Conservation (phyloP, 495 filamentous ascomycete genomes). For the Zalerion maritima region DNA sequence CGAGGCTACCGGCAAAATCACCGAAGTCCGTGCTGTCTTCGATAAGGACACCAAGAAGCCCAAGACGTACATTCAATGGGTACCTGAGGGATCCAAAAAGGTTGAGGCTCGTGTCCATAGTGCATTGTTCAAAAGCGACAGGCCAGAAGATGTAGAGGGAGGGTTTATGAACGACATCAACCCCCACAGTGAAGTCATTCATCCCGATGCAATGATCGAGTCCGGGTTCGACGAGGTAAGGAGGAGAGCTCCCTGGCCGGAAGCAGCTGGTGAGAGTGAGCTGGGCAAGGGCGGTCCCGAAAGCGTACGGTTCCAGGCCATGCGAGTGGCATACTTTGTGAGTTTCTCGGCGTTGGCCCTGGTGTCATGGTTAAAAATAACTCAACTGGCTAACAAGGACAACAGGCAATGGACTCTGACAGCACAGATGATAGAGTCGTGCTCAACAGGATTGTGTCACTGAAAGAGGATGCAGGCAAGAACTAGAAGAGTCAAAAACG, state of each 20-base stretch:
- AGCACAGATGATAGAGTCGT: slow-evolving; percentile 62
- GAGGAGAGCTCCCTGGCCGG: slow-evolving; percentile 67
- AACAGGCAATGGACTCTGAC: slow-evolving; percentile 56
- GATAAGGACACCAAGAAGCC: slow-evolving; percentile 64
- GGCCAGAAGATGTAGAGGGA: slow-evolving; percentile 54
- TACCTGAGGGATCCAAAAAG: slow-evolving; percentile 47
- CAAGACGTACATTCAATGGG: slow-evolving; percentile 89
- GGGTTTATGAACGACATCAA: slow-evolving; percentile 79
- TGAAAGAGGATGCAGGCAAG: slow-evolving; percentile 83
- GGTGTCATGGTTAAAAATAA: slow-evolving; percentile 3
- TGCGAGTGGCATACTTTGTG: slow-evolving; percentile 79
- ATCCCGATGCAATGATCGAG: slow-evolving; percentile 67
- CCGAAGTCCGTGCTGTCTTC: slow-evolving; percentile 49
- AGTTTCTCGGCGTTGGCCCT: slow-evolving; percentile 11
- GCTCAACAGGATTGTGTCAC: slow-evolving; percentile 78
- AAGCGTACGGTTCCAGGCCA: slow-evolving; percentile 79
- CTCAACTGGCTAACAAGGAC: no score
- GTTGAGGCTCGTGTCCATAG: slow-evolving; percentile 75
- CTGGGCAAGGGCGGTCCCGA: slow-evolving; percentile 45
- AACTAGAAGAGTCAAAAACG: no score
- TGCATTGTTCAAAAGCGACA: slow-evolving; percentile 71
- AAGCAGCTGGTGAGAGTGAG: slow-evolving; percentile 49
- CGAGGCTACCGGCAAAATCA: slow-evolving; percentile 49
- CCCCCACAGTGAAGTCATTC: slow-evolving; percentile 67
- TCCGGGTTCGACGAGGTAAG: slow-evolving; percentile 68